Evolutionary conservation across 2,329 filamentous ascomycete genomes (phyloP).

Genomic region (Verticillium isaacii): DNA sequence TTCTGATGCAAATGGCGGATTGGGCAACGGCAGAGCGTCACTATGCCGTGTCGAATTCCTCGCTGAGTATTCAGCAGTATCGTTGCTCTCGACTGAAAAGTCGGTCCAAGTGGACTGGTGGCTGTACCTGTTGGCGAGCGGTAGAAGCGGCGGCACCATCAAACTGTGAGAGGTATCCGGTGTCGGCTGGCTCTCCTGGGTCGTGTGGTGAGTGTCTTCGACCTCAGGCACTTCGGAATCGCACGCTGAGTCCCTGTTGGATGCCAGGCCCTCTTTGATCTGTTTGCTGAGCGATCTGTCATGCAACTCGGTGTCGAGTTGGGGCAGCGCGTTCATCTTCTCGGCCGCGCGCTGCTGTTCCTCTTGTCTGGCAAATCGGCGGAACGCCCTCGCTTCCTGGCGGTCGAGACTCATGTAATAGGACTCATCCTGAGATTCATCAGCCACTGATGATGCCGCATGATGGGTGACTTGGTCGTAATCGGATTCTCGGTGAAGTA

Average conservation of each 20-base stretch:
- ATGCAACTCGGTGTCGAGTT: neutral
- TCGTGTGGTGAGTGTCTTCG: conserved; percentile 8
- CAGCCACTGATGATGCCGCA: conserved; percentile 26
- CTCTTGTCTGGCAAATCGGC: neutral
- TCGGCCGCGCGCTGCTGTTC: neutral
- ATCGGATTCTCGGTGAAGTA: conserved; percentile 40
- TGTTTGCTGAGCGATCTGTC: neutral
- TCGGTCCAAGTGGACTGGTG: conserved; percentile 59
- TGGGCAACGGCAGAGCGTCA: conserved; percentile 8
- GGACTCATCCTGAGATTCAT: conserved; percentile 31
- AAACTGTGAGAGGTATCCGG: conserved; percentile 39
- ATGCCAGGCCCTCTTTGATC: conserved; percentile 15
- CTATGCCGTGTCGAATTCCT: conserved; percentile 7
- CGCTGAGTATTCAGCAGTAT: conserved; percentile 29
- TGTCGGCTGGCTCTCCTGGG: conserved; percentile 11
- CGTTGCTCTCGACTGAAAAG: conserved; percentile 50
- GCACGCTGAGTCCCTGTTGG: conserved; percentile 32
- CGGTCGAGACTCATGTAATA: conserved; percentile 30
- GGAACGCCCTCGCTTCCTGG: conserved; percentile 8
- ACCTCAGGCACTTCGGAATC: conserved; percentile 23
- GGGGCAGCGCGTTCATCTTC: neutral
- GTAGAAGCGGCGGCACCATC: conserved; percentile 38
- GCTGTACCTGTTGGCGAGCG: conserved; percentile 42
- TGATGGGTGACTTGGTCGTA: conserved; percentile 13
- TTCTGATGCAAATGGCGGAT: conserved; percentile 12